phyloP scores from a whole-genome alignment of 495 filamentous ascomycete genomes.

The Paragyromitra xinjiangensis region DNA sequence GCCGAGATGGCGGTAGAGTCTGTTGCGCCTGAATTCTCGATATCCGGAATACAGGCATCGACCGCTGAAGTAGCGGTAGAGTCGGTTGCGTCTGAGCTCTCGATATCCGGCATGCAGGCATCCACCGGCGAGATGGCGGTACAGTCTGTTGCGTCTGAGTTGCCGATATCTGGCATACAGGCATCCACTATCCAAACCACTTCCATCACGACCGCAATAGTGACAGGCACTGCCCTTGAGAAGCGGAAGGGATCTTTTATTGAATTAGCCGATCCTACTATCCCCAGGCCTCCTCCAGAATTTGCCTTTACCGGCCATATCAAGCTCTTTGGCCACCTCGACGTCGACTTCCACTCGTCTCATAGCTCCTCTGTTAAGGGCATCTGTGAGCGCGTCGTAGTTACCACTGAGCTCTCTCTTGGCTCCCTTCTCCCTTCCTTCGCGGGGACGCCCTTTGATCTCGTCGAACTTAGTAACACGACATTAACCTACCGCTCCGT shows the following conservation, averaged over 20 bases:
- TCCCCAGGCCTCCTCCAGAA: not conserved
- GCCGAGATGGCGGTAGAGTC: too few relatives aligned
- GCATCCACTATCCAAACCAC: too few relatives aligned
- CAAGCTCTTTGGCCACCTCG: not conserved
- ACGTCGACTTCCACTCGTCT: not conserved
- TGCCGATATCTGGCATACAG: too few relatives aligned
- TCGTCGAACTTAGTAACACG: not conserved
- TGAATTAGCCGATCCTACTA: not conserved
- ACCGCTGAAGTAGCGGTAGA: too few relatives aligned
- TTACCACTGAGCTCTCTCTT: not conserved
- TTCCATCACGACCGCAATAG: too few relatives aligned
- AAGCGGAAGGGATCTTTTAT: not conserved
- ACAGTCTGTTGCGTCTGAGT: too few relatives aligned
- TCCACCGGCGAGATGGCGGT: too few relatives aligned
- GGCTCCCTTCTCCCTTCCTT: slow-evolving; percentile 1
- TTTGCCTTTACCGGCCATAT: not conserved
- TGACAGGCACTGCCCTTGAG: too few relatives aligned
- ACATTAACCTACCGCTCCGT: not conserved
- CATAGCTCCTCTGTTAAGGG: not conserved
- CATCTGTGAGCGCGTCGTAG: not conserved
- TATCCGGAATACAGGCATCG: too few relatives aligned
- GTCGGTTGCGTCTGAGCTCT: too few relatives aligned
- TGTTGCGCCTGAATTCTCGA: too few relatives aligned
- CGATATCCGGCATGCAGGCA: too few relatives aligned
- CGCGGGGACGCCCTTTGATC: not conserved